These are phyloP conservation scores for Fragilaria radians DNA, from an alignment of 108 stramenopile species.

Conservation along the genomic window DNA sequence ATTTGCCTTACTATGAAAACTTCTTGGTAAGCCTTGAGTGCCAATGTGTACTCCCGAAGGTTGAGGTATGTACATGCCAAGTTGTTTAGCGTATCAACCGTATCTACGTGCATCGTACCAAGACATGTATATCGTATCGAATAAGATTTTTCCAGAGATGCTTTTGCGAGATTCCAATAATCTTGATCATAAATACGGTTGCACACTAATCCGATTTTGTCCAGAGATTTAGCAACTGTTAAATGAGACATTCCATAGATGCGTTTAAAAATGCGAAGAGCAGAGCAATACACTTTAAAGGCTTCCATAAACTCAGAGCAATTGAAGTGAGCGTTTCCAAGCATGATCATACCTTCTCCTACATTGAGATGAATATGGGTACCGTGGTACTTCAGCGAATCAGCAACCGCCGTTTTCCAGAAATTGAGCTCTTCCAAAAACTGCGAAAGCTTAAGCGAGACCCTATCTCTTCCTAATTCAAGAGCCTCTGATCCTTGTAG, in stretches of 20 bases:
- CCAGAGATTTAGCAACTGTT: constrained; percentile 15
- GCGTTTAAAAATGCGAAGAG: constrained; percentile 6
- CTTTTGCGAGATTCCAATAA: constrained; percentile 14
- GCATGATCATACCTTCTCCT: constrained; percentile 13
- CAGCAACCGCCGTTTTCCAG: not conserved
- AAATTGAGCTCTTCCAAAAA: not conserved
- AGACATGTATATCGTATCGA: constrained; percentile 30
- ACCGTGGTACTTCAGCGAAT: not conserved
- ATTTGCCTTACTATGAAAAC: constrained; percentile 36
- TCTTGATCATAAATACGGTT: not conserved
- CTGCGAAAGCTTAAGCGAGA: not conserved
- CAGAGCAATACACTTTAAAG: constrained; percentile 4
- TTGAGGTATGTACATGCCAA: constrained; percentile 31
- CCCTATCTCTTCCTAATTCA: not conserved
- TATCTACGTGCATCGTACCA: constrained; percentile 48
- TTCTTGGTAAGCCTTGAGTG: constrained; percentile 26
- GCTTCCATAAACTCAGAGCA: constrained; percentile 6
- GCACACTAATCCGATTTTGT: constrained; percentile 15
- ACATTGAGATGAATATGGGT: constrained; percentile 3
- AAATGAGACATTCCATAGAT: constrained; percentile 11
- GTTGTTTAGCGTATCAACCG: constrained; percentile 40
- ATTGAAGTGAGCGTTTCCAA: constrained; percentile 10
- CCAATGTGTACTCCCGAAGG: constrained; percentile 12
- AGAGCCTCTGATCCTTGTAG: not conserved
- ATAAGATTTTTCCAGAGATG: constrained; percentile 30